Base-by-base conservation (phyloP, 2,329 filamentous ascomycete species). In the Pyrenochaeta sp. region DNA sequence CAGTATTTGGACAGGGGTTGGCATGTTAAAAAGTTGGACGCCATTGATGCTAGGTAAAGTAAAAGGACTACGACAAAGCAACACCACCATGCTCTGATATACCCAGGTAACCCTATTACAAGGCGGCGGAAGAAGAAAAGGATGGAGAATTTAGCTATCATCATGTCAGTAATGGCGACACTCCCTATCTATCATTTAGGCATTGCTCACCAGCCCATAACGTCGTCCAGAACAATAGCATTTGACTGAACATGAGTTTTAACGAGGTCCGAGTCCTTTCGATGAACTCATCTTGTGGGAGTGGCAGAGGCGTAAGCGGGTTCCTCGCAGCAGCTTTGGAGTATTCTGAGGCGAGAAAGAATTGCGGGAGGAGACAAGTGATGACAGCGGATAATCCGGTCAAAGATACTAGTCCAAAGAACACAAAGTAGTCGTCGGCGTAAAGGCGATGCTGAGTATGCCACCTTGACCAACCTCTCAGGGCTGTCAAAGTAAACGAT, bases 221-320 rank as follows among this genome's bases (percentile, higher is more conserved):
- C 0, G 55, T 58, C 10, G 50, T 58, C 55, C 55, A 54, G n/a
- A 53, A 58, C 19, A 58, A n/a, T 4, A 58, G 39, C 55, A 58
- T 58, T 19, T 58, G 55, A 24, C 50, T 54, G 30, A 58, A 54
- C 50, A 58, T 54, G 7, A 58, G 37, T 22, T 58, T 58, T 2
- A 58, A 47, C 5, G 55, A 43, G 0, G 50, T 58, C 15, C 36
- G 50, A 3, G 44, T 53, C 2, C 51, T 53, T 15, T 40, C 36
- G 13, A 43, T 2, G 2, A 54, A 54, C 5, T 54, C 52, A 13
- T 50, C 45, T 1, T 19, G 19, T 6, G 50, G 46, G 6, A 50
- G 25, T 22, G 37, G 58, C 28, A 59, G 22, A 0, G 44, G 53
- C 2, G 57, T 56, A 0, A 39, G 22, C 1, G 43, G 43, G 32